Evolutionary conservation across 2,329 filamentous ascomycete genomes (phyloP).

Genomic region (Claviceps purpurea): DNA sequence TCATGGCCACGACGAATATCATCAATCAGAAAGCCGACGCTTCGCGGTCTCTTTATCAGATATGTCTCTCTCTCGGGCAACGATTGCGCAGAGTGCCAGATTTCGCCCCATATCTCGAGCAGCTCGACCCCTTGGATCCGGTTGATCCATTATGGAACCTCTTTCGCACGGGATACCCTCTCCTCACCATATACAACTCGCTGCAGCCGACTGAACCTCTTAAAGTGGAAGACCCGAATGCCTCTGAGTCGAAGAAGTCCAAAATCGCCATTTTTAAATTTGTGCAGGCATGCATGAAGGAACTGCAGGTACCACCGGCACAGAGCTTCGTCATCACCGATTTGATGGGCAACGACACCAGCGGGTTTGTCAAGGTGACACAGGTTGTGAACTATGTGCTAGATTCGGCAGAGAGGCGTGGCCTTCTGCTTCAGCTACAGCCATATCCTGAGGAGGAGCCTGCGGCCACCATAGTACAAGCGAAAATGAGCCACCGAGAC

Average conservation of each 20-base stretch:
- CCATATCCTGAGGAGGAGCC: slow-evolving; percentile 43
- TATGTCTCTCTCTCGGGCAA: slow-evolving; percentile 74
- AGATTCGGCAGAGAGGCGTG: slow-evolving; percentile 68
- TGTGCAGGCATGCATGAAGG: slow-evolving; percentile 73
- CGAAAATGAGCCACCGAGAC: slow-evolving; percentile 62
- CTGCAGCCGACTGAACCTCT: slow-evolving; percentile 58
- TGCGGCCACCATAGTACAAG: slow-evolving; percentile 35
- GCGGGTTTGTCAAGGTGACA: slow-evolving; percentile 92
- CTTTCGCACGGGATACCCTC: slow-evolving; percentile 67
- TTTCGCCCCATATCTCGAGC: slow-evolving; percentile 61
- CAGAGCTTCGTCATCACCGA: slow-evolving; percentile 90
- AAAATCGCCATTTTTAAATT: slow-evolving; percentile 91
- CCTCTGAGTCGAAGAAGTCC: slow-evolving; percentile 58
- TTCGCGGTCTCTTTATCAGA: slow-evolving; percentile 84
- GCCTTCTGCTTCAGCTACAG: slow-evolving; percentile 52
- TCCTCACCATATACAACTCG: slow-evolving; percentile 81
- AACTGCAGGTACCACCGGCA: slow-evolving; percentile 63
- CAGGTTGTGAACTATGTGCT: slow-evolving; percentile 87
- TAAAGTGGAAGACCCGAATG: slow-evolving; percentile 47
- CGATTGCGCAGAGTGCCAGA: slow-evolving; percentile 71
- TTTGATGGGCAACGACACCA: slow-evolving; percentile 86
- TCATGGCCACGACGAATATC: slow-evolving; percentile 77
- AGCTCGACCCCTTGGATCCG: slow-evolving; percentile 60
- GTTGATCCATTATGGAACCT: slow-evolving; percentile 87
- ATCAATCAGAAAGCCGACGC: slow-evolving; percentile 96